Percentiles rank a stretch among this genome's conserved stretches.
These are phyloP conservation scores for Luffa acutangula DNA, from an alignment of 306 rosid genomes.

Conservation along the genomic window DNA sequence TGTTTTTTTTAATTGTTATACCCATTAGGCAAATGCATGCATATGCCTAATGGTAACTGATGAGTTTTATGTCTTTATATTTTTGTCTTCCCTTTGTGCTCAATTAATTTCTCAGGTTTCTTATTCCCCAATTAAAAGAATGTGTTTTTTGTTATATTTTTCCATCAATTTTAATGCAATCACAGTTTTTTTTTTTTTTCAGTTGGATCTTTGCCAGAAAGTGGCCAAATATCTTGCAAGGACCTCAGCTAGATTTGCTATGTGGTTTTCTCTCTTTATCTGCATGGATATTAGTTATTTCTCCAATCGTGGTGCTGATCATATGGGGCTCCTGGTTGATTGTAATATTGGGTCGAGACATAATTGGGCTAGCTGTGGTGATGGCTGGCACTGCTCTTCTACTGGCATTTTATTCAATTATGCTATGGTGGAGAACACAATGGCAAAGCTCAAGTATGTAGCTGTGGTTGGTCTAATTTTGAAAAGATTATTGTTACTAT, in stretches of 20 bases:
- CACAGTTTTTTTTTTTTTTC: constrained; percentile 18
- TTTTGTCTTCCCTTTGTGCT: neutral
- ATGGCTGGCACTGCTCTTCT: constrained; percentile 99
- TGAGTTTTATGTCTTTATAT: neutral
- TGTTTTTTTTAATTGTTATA: no score
- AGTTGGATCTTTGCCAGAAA: constrained; percentile 99
- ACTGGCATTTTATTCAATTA: constrained; percentile 91
- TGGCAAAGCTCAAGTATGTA: constrained; percentile 99
- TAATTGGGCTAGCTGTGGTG: constrained; percentile 92
- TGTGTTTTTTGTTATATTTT: neutral
- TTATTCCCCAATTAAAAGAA: neutral
- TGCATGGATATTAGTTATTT: constrained; percentile 81
- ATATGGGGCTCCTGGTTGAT: constrained; percentile 94
- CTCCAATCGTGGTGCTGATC: constrained; percentile 77
- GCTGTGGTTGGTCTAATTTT: neutral
- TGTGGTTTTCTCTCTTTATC: constrained; percentile 80
- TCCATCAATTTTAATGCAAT: constrained; percentile 8
- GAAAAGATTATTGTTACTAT: neutral
- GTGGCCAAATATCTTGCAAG: constrained; percentile 93
- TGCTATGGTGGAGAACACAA: constrained; percentile 99
- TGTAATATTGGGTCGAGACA: constrained; percentile 83
- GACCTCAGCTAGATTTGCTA: constrained; percentile 77
- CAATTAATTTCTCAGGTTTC: neutral
- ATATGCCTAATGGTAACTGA: neutral
- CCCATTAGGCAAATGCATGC: no score